These are phyloP conservation scores for Cordyceps cateniannulata DNA, from an alignment of 2,329 filamentous ascomycete species.

Conservation along the genomic window DNA sequence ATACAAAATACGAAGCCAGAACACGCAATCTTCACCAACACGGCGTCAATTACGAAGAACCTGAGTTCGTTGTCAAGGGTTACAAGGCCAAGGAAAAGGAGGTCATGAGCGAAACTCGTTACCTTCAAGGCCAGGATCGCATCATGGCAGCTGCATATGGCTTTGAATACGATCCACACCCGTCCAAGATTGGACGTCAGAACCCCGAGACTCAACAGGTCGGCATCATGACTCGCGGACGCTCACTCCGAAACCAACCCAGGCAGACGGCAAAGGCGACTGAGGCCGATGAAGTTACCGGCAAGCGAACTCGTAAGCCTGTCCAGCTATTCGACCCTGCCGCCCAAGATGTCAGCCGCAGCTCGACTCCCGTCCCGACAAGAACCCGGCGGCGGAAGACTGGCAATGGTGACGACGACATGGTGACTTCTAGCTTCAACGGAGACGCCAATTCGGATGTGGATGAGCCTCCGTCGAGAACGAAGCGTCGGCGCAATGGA, in stretches of 20 bases:
- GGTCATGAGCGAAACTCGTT: constrained; percentile 36
- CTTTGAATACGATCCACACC: constrained; percentile 54
- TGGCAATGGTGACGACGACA: constrained; percentile 24
- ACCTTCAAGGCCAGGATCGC: constrained; percentile 48
- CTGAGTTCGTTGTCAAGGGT: constrained; percentile 49
- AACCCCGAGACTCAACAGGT: constrained; percentile 48
- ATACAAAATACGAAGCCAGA: constrained; percentile 40
- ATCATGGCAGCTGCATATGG: constrained; percentile 54
- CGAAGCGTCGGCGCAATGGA: constrained; percentile 8
- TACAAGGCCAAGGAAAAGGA: constrained; percentile 42
- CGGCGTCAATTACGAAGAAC: constrained; percentile 39
- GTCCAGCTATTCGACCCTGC: constrained; percentile 45
- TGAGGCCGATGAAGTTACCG: constrained; percentile 44
- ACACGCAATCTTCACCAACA: constrained; percentile 34
- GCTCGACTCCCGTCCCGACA: constrained; percentile 40
- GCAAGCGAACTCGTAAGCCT: constrained; percentile 49
- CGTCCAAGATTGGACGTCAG: constrained; percentile 51
- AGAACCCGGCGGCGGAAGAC: constrained; percentile 27
- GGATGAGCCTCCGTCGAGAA: constrained; percentile 19
- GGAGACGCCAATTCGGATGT: constrained; percentile 27
- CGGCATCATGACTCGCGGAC: constrained; percentile 44
- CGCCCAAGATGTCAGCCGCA: constrained; percentile 43
- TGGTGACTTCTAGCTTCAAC: constrained; percentile 27
- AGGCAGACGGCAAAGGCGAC: constrained; percentile 53
- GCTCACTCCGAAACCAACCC: constrained; percentile 50